Evolutionary conservation across 352 stramenopile species (phyloP).

Genomic region (Pythium brachiatum): DNA sequence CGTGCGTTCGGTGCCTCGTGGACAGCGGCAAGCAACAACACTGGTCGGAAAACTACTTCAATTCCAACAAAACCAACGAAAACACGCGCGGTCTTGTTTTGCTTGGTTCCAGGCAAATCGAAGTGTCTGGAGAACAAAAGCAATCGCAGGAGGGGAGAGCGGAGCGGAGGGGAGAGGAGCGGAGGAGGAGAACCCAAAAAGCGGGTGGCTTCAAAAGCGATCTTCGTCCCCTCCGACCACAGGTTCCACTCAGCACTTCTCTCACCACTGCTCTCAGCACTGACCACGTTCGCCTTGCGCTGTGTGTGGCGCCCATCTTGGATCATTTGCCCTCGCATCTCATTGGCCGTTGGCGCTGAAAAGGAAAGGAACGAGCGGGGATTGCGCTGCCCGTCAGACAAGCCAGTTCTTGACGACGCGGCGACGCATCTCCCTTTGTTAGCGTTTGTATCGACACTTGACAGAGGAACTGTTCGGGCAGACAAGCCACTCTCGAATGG

Average conservation of each 20-base stretch:
- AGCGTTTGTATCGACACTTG: conserved; percentile 18
- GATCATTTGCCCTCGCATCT: conserved; percentile 14
- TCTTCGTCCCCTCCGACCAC: conserved; percentile 7
- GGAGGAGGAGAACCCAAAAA: conserved; percentile 1
- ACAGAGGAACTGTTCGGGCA: not conserved
- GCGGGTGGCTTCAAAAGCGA: conserved; percentile 3
- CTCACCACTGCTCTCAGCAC: too few relatives aligned
- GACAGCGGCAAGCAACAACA: conserved; percentile 4
- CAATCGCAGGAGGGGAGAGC: not conserved
- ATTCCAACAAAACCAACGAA: not conserved
- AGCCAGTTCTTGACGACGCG: conserved; percentile 5
- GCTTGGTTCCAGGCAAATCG: conserved; percentile 19
- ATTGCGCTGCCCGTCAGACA: conserved; percentile 12
- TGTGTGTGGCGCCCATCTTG: conserved; percentile 1
- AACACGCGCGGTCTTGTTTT: not conserved
- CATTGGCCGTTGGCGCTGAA: conserved; percentile 6
- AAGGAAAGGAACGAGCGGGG: not conserved
- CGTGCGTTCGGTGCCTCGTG: conserved; percentile 5
- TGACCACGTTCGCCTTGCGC: not conserved
- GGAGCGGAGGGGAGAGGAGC: not conserved
- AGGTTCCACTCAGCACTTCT: conserved; percentile 4
- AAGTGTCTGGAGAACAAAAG: conserved; percentile 4
- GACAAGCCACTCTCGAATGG: not conserved
- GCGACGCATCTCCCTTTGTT: conserved; percentile 1
- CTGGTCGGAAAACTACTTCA: not conserved